Evolutionary conservation across 2,329 filamentous ascomycete genomes (phyloP), one percentile per base, ranked within the genome.

Genomic region (Rachicladosporium sp.): DNA sequence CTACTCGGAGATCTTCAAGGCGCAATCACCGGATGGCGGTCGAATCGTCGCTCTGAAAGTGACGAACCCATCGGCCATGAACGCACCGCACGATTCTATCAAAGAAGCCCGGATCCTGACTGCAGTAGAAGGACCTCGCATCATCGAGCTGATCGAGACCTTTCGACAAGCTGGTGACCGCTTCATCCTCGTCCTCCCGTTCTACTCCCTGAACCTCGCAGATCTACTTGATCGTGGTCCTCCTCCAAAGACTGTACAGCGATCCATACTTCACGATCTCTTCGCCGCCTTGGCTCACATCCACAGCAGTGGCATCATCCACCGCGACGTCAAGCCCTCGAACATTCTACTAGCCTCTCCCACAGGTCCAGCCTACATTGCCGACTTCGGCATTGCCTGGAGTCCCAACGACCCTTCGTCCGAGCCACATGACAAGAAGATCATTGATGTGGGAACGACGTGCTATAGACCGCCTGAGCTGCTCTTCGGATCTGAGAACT

Each of bases 351-450:
- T 61, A 7, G 33, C 46, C 4, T 48, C 49, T 10, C 42, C 50
- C 3, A 38, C 37, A 19, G 87, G 87, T 5, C 89, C 85, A 4
- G 84, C 83, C 3, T 82, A 79, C 50, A 70, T 98, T 2, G 78
- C 85, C 29, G 91, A 98, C 59, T 96, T 98, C 63, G 89, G 91
- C 37, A 93, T 91, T 31, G 77, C 88, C 6, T 95, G 87, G 87
- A 77, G 80, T 48, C 74, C 80, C 2, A 59, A 69, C 8, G 61
- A 67, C 13, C 47, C 60, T 4, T 62, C 64, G 3, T 71, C 74
- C 10, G 91, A 98, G 56, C 67, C 76, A 1, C 54, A 67, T 6
- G 58, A 75, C 39, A 53, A 69, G 40, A 96, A 96, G 61, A 82
- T 94, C 38, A 80, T 91, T 6, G 93, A 98, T 57, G 83, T 98